These are phyloP conservation scores for Wallacemonas sp. DNA, from an alignment of 208 protist species.

Conservation along the genomic window DNA sequence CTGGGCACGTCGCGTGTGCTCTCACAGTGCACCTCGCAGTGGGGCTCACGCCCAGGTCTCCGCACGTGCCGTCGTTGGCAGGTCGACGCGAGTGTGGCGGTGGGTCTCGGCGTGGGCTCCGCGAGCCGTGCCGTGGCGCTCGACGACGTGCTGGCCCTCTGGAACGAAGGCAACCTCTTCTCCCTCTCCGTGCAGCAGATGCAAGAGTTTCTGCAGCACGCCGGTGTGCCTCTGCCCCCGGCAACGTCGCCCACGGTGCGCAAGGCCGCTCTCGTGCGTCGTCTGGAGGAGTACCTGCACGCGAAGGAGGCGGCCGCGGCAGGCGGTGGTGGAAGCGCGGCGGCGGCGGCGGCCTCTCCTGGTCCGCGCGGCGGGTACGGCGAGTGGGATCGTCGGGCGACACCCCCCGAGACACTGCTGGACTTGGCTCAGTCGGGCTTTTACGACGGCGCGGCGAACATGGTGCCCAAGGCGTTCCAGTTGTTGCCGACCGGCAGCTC, in stretches of 20 bases:
- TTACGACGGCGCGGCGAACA: conserved; percentile 78
- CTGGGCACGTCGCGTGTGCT: not conserved
- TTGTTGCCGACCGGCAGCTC: conserved; percentile 72
- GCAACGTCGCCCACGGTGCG: conserved; percentile 24
- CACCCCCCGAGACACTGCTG: conserved; percentile 77
- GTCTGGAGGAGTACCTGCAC: conserved; percentile 85
- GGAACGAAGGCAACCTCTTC: conserved; percentile 93
- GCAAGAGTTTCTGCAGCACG: conserved; percentile 62
- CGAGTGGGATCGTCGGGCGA: conserved; percentile 46
- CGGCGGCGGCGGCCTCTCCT: not conserved
- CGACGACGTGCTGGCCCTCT: conserved; percentile 84
- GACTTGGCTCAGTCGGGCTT: conserved; percentile 88
- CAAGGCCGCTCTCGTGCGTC: conserved; percentile 84
- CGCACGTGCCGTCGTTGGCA: not conserved
- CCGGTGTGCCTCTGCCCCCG: conserved; percentile 21
- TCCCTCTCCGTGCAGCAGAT: conserved; percentile 84
- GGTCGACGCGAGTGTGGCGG: not conserved
- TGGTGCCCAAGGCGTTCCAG: conserved; percentile 91
- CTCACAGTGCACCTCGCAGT: no score
- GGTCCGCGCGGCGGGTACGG: conserved; percentile 51
- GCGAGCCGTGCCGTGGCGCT: conserved; percentile 29
- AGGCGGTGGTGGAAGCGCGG: conserved; percentile 10
- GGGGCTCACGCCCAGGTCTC: no score
- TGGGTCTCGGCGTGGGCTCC: conserved; percentile 8
- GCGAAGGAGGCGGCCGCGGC: conserved; percentile 30